A percentile compares a stretch with the other conserved stretches of the same genome.
These are phyloP conservation scores for Nothophoma quercina DNA, from an alignment of 2,329 filamentous ascomycete species.

Conservation along the genomic window DNA sequence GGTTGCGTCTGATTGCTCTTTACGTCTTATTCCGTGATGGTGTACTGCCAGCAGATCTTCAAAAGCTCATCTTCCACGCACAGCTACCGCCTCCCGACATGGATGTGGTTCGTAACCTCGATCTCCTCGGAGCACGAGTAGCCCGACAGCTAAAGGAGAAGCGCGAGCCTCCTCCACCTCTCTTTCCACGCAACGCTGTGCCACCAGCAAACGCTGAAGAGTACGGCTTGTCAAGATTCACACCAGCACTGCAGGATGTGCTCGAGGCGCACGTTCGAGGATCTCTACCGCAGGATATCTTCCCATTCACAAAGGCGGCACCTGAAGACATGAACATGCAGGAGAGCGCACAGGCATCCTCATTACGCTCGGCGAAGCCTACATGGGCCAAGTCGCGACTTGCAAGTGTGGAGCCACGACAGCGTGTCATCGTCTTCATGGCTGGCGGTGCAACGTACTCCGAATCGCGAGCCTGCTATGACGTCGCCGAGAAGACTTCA, in stretches of 20 bases:
- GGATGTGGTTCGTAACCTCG: constrained; percentile 77
- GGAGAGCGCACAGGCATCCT: constrained; percentile 64
- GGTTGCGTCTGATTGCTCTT: constrained; percentile 82
- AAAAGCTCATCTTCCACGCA: constrained; percentile 84
- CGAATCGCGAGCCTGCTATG: constrained; percentile 88
- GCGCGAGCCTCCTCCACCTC: constrained; percentile 67
- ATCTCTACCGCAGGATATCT: constrained; percentile 53
- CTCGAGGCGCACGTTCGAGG: constrained; percentile 70
- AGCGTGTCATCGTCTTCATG: constrained; percentile 92
- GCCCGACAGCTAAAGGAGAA: constrained; percentile 79
- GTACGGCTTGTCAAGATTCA: constrained; percentile 85
- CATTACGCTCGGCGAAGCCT: constrained; percentile 87
- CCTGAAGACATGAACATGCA: constrained; percentile 65
- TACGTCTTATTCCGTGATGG: constrained; percentile 89
- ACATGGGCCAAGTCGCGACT: constrained; percentile 90
- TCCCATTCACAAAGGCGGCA: constrained; percentile 62
- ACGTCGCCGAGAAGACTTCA: constrained; percentile 74
- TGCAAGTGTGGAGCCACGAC: constrained; percentile 78
- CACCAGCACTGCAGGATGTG: constrained; percentile 81
- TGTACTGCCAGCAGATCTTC: constrained; percentile 81
- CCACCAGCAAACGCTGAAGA: constrained; percentile 68
- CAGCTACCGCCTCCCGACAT: constrained; percentile 77
- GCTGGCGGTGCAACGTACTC: constrained; percentile 95
- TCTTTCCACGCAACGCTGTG: constrained; percentile 74
- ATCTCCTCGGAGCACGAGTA: constrained; percentile 79